Base-by-base conservation (phyloP, 129 eudicot species). In the Gnaphalium uliginosum region DNA sequence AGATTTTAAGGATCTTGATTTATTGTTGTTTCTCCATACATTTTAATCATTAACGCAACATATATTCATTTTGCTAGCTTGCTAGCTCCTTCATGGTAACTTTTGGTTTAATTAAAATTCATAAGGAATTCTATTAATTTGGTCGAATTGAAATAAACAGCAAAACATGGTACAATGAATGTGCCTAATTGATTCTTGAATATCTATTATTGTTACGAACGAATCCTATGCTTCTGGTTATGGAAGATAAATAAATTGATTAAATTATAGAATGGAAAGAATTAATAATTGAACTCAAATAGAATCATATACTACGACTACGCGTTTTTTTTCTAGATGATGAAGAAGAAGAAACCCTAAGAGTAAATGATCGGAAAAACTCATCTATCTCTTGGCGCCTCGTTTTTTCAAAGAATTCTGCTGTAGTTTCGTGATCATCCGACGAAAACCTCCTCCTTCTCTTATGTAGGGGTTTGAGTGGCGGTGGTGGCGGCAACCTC, bases 331-430 rank as follows among this genome's bases (percentile, higher is more conserved):
- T 79, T 30, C 62, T 72, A 5, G 82, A 72, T 30, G 70, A 66
- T 1, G 78, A 72, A 11, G 83, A 79, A 15, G 83, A 79, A 73
- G 79, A 56, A 79, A 73, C 75, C 83, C 79, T 66, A 73, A 41
- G 0, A 21, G 61, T 79, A 57, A 79, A 79, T 21, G 56, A 17
- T 27, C 70, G 61, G 33, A 79, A 79, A 62, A 79, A 79, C n/a
- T 15, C 74, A 66, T 79, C 79, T 66, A 79, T 79, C 79, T 79
- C 78, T 35, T 37, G 50, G 18, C 79, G 75, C 63, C 79, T 57
- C 11, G 74, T 73, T 8, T 56, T 73, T 57, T 73, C 83, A 22
- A 73, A 66, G 79, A 79, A 73, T 13, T 79, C 83, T 26, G 66
- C 1, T 6, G 76, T 46, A 7, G 61, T 14, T 26, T 48, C 72